Base-by-base conservation (phyloP, 192 early-diverging fungal genomes). In the Coemansia sp. region DNA sequence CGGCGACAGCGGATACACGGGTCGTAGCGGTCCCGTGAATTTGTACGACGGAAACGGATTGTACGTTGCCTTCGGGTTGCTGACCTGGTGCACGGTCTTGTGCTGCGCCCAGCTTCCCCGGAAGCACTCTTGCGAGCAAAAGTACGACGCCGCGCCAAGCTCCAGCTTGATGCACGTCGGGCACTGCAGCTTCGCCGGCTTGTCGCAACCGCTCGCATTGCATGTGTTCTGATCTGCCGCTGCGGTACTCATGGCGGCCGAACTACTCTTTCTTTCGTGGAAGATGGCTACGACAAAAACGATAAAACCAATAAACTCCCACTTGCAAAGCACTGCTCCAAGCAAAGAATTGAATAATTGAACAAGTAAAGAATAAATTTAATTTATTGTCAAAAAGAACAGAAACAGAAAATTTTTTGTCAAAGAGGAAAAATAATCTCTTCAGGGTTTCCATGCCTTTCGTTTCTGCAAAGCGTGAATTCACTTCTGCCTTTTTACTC, bases 61-160 rank as follows among this genome's bases (percentile, higher is more conserved):
- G 65, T 86, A 90, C 4, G 78, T 78, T 48, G 61, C 59, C 63
- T 63, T 68, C 36, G 70, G 62, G 68, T 68, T 59, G 32, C 41
- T 55, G n/a, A 64, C 71, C n/a, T 64, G 36, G 46, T 81, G 78
- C 39, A 10, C 46, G 6, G 40, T 41, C 68, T 85, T 84, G 78
- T 85, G 80, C 12, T 32, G 40, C 12, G 40, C 82, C 92, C 92
- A 94, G 82, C 72, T 88, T 10, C 67, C 49, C 65, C 86, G 88
- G 80, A 94, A 94, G 62, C 92, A 93, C n/a, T 78, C 79, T 73
- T 92, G 92, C 32, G 90, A 88, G 74, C 93, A 94, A 59, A 92
- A 94, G 73, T 80, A 89, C 9, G 91, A 89, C 39, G 56, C 0
- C n/a, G 78, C 85, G 6, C 68, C 65, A 15, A 94, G 80, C 41